A percentile compares a stretch with the other conserved stretches of the same genome.
These are phyloP conservation scores for Nitzschia inconspicua DNA, from an alignment of 108 stramenopile species.

Conservation along the genomic window DNA sequence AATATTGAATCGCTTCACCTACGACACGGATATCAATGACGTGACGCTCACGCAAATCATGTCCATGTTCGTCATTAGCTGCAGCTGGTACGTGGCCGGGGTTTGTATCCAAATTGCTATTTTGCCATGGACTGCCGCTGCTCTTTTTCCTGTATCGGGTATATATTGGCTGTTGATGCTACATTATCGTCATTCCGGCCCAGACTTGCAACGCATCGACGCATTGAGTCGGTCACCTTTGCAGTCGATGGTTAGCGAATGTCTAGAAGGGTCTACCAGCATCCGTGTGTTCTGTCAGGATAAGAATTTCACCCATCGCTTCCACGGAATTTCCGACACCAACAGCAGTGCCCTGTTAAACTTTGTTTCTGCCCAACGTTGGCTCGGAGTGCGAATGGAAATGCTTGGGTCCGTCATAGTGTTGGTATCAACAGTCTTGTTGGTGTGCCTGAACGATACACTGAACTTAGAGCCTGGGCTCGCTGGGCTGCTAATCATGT, in stretches of 20 bases:
- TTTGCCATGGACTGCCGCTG: slow-evolving; percentile 68
- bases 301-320: slow-evolving; percentile 49
- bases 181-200: slow-evolving; percentile 69
- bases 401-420: slow-evolving; percentile 72
- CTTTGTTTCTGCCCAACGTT: slow-evolving; percentile 77
- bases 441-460: slow-evolving; percentile 55
- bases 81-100: slow-evolving; percentile 62
- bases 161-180: slow-evolving; percentile 60
- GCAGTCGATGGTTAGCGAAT: slow-evolving; percentile 78
- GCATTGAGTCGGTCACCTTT: slow-evolving; percentile 72
- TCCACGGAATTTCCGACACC: slow-evolving; percentile 40
- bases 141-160: slow-evolving; percentile 46
- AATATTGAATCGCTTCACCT: slow-evolving; percentile 91
- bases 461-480: slow-evolving; percentile 58
- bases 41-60: slow-evolving; percentile 67
- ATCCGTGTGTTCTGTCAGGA: slow-evolving; percentile 69
- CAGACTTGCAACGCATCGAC: slow-evolving; percentile 82
- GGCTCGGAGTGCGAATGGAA: slow-evolving; percentile 85
- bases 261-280: slow-evolving; percentile 73
- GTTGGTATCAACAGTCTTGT: slow-evolving; percentile 48
- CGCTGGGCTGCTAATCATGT: slow-evolving; percentile 73
- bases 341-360: slow-evolving; percentile 72
- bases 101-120: slow-evolving; percentile 59
- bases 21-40: slow-evolving; percentile 86
- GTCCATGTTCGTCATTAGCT: slow-evolving; percentile 62